Base-by-base conservation (phyloP, 805 yeast genomes). In the Candida methanosorbosa region DNA sequence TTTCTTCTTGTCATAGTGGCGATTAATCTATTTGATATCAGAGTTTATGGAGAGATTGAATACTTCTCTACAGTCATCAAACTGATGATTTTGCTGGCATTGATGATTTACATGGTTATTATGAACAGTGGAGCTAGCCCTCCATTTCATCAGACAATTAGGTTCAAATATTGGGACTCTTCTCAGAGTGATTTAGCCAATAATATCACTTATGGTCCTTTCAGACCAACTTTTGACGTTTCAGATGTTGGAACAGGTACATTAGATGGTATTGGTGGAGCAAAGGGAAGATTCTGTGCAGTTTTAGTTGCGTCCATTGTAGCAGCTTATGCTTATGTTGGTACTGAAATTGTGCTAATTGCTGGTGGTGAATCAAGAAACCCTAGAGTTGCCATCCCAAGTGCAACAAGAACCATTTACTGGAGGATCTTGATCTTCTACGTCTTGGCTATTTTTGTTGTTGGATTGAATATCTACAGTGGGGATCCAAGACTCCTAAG, bases 291-390 rank as follows among this genome's bases (percentile, higher is more conserved):
- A 29, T 66, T 82, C 34, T 57, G 79, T 30, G 74, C 82, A 6
- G 54, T 81, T 8, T 37, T 79, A 24, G 70, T 76, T 1, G 84
- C 86, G 1, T 59, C 78, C 8, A 57, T 76, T 31, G 73, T 78
- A 16, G 77, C 87, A 0, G 66, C 85, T 0, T 84, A 79, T 54
- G 81, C 94, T 0, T 84, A 78, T 48, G 75, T 81, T 32, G 94
- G 94, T 0, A 81, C 87, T 1, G 94, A 84, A 45, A 76, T 80
- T 52, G 88, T 85, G 11, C 76, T 83, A 42, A 74, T 83, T 36
- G 90, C 92, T 3, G 86, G 90, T 6, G 83, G 88, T 54, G 95
- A 84, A 54, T 82, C 88, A n/a, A 65, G 78, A 40, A 78, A 81
- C 43, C 94, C 95, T 5, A 64, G 92, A 43, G 74, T 68, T 40